Percentiles rank a stretch among this genome's conserved stretches.
Evolutionary conservation across 306 rosid species (phyloP).

Genomic region (Sicyos baderoa): DNA sequence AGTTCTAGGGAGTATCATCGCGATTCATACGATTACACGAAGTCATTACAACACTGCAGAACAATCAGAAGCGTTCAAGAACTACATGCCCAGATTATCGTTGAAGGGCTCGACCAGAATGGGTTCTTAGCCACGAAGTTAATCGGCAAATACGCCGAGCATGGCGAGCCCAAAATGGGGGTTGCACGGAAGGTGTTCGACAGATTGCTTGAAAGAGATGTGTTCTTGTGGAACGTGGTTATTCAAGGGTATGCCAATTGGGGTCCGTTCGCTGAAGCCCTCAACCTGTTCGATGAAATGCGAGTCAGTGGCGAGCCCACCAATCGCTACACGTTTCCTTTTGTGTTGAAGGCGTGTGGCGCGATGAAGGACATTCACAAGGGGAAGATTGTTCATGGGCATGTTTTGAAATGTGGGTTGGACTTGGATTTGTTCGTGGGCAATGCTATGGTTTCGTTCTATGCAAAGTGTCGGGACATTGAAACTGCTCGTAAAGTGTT

Average conservation of each 20-base stretch:
- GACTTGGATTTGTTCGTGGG: constrained; percentile 54
- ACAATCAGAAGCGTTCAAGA: constrained; percentile 26
- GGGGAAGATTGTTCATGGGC: constrained; percentile 57
- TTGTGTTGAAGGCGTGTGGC: constrained; percentile 68
- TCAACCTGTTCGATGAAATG: constrained; percentile 41
- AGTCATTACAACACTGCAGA: constrained; percentile 37
- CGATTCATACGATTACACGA: constrained; percentile 34
- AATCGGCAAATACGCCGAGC: constrained; percentile 37
- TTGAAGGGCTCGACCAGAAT: constrained; percentile 43
- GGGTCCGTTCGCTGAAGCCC: constrained; percentile 54
- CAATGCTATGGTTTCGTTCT: constrained; percentile 51
- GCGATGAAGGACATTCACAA: constrained; percentile 34
- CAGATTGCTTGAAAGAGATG: constrained; percentile 55
- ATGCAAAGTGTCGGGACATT: constrained; percentile 47
- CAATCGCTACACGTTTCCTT: constrained; percentile 55
- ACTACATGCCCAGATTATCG: constrained; percentile 54
- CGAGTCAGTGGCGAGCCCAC: constrained; percentile 32
- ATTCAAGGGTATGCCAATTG: constrained; percentile 58
- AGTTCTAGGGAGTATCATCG: constrained; percentile 14
- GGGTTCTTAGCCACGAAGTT: constrained; percentile 49
- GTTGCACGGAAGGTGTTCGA: constrained; percentile 65
- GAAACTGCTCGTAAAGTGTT: constrained; percentile 44
- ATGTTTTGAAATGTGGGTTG: constrained; percentile 50
- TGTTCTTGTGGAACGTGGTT: constrained; percentile 58
- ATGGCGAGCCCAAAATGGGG: constrained; percentile 21